A percentile compares a stretch with the other conserved stretches of the same genome.
Evolutionary conservation across 2,329 filamentous ascomycete genomes (phyloP).

Genomic region (Endocalyx cinctus): DNA sequence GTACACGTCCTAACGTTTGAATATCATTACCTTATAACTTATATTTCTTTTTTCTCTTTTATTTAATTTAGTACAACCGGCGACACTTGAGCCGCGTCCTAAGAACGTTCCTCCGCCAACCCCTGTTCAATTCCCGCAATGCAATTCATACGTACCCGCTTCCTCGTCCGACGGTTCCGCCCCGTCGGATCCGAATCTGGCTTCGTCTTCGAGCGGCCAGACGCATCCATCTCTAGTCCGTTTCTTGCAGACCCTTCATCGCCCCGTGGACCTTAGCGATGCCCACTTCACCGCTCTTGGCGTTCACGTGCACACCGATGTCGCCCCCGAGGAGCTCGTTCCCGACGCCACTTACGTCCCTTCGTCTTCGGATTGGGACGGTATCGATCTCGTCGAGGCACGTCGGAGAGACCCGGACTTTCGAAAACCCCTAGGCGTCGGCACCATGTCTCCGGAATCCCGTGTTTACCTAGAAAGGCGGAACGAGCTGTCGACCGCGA

Average conservation of each 20-base stretch:
- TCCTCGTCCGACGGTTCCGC: constrained; percentile 5
- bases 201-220: constrained; percentile 5
- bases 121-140: constrained; percentile 47
- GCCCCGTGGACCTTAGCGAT: constrained; percentile 44
- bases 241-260: constrained; percentile 50
- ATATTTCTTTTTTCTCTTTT: no score
- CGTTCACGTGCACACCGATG: constrained; percentile 49
- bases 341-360: constrained; percentile 51
- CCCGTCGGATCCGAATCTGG: no score
- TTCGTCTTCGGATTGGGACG: constrained; percentile 48
- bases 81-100: constrained; percentile 27
- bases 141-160: constrained; percentile 26
- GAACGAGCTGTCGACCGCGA: constrained; percentile 51
- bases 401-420: constrained; percentile 44
- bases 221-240: constrained; percentile 37
- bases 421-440: constrained; percentile 45
- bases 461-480: constrained; percentile 55
- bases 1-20: no score
- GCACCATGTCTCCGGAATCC: constrained; percentile 51
- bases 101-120: constrained; percentile 54
- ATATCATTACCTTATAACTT: no score
- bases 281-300: constrained; percentile 54
- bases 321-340: constrained; percentile 43
- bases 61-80: no score
- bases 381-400: constrained; percentile 44